phyloP scores from a whole-genome alignment of 768 basidiomycete species.

The Lentinula boryana region DNA sequence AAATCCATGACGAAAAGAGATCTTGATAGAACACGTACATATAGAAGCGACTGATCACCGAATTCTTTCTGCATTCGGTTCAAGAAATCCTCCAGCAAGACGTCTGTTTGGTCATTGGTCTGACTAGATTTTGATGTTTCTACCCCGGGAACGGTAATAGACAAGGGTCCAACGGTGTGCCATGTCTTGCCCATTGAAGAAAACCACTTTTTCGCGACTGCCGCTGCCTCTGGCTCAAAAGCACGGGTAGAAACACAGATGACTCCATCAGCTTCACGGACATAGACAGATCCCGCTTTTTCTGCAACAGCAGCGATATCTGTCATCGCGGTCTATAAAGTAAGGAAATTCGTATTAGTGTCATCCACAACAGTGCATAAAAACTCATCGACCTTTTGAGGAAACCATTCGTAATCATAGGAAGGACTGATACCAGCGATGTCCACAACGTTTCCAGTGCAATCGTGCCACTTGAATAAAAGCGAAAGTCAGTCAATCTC shows the following conservation, averaged over 20 bases:
- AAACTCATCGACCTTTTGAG: neutral
- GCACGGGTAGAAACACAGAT: neutral
- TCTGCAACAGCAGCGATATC: neutral
- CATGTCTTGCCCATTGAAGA: neutral
- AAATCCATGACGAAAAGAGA: neutral
- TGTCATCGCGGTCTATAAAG: neutral
- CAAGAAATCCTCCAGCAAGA: neutral
- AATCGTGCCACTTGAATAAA: neutral
- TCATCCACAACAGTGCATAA: neutral
- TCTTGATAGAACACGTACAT: neutral
- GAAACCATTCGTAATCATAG: neutral
- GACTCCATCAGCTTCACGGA: neutral
- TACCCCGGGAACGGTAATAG: neutral
- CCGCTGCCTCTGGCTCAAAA: neutral
- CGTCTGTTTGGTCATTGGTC: neutral
- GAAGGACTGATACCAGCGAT: neutral
- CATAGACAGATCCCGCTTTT: neutral
- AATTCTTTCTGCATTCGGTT: neutral
- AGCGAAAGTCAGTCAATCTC: no score
- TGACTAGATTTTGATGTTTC: no score
- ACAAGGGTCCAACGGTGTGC: neutral
- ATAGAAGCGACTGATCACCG: neutral
- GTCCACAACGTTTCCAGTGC: neutral
- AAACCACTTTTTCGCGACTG: neutral
- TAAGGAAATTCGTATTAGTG: neutral